Base-by-base conservation (phyloP, 495 filamentous ascomycete genomes). In the Xylaria longipes region DNA sequence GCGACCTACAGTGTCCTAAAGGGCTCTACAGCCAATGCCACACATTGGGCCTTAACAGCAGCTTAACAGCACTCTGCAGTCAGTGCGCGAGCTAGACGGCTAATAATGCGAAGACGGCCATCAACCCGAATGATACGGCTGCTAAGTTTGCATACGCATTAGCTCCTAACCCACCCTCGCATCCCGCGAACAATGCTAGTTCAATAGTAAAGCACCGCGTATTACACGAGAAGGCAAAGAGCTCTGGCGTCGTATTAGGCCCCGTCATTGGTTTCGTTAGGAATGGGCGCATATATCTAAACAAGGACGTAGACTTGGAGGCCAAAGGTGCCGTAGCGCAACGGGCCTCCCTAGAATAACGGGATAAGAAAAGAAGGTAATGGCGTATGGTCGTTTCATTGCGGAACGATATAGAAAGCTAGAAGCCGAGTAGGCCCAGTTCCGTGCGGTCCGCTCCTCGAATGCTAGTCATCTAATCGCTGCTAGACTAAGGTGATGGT, bases 1-100 rank as follows among this genome's bases (percentile, higher is more conserved):
- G 84, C 84, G 5, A 79, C 79, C 8, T 82, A 87, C 74, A 78
- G 75, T 17, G 70, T 82, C 9, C 74, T 87, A 33, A 83, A 84
- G 39, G 78, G 84, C 25, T 82, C 85, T 8, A 73, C 68, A 4
- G 73, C 74, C 62, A 87, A 87, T 69, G 77, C 73, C 35, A 87
- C 85, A 4, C 84, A 86, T 73, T 87, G 83, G 83, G 83, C 85
- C 27, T 76, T 86, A 33, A 80, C 81, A 14, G 82, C 83, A 0
- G 84, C 27, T 76, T 86, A 33, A 80, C 81, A 14, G 82, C 83
- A 0, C 77, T 83, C 14, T 86, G 84, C 74, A 75, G 73, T 52
- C 82, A 83, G 1, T 86, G 83, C 71, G 84, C 80, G 58, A 77
- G 78, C 25, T 84, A 81, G 81, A 37, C 60, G 62, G 58, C 65